Conservation (phyloP, 768 basidiomycete species). For the Calocybe gangraenosa region DNA sequence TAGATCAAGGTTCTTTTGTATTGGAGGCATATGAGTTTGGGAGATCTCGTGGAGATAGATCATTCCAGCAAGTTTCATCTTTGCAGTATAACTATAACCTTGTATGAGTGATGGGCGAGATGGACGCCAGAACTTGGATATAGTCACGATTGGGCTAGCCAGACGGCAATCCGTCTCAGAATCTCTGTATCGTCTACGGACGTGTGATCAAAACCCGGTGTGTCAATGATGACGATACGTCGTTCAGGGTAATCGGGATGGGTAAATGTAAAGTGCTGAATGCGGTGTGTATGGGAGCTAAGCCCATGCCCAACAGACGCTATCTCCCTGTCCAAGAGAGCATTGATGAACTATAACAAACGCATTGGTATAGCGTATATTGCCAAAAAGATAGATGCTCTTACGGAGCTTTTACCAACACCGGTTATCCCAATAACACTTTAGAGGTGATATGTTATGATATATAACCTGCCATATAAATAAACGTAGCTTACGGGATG, state of each 20-base stretch:
- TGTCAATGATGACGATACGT: conserved; percentile 17
- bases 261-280: conserved; percentile 14
- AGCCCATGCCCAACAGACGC: conserved; percentile 13
- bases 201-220: conserved; percentile 21
- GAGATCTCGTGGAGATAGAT: conserved; percentile 26
- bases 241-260: conserved; percentile 9
- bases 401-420: conserved; percentile 17
- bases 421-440: conserved; percentile 18
- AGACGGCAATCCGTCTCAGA: too few species aligned
- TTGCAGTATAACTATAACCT: conserved; percentile 18
- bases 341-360: conserved; percentile 21
- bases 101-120: too few species aligned
- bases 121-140: too few species aligned
- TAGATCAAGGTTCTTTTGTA: conserved; percentile 39
- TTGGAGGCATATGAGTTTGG: conserved; percentile 34
- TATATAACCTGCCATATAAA: too few species aligned
- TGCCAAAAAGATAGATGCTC: background rate
- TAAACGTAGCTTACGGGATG: conserved; percentile 11
- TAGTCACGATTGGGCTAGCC: conserved; percentile 18
- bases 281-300: conserved; percentile 15
- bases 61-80: conserved; percentile 23
- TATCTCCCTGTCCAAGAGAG: conserved; percentile 12
- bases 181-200: conserved; percentile 18
- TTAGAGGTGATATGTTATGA: background rate
- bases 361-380: background rate